These are phyloP conservation scores for Heteromeles arbutifolia DNA, from an alignment of 306 rosid genomes.

Conservation along the genomic window DNA sequence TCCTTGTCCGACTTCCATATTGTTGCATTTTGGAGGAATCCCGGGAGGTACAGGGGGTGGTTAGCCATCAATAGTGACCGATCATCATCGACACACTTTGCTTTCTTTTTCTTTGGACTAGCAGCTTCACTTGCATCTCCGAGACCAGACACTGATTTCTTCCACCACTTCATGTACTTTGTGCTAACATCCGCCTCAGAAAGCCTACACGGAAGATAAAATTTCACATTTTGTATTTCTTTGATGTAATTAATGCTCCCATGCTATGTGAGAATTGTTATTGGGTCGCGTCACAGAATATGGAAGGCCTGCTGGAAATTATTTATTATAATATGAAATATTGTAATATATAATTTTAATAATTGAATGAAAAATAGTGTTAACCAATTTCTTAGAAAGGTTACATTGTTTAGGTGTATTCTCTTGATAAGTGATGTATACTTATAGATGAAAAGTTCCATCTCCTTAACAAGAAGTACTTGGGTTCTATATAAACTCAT, in stretches of 20 bases:
- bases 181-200: too few species aligned
- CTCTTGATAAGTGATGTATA: too few species aligned
- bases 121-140: background rate
- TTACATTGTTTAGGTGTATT: too few species aligned
- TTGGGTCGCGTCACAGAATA: conserved; percentile 4
- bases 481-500: too few species aligned
- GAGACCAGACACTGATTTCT: background rate
- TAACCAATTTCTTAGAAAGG: too few species aligned
- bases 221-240: background rate
- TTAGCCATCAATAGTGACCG: background rate
- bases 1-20: background rate
- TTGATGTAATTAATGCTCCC: conserved; percentile 26
- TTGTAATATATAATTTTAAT: too few species aligned
- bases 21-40: too few species aligned
- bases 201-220: conserved; percentile 19
- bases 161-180: conserved; percentile 10
- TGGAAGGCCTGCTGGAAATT: too few species aligned
- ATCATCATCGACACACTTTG: background rate
- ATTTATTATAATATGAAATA: too few species aligned
- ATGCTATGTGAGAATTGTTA: conserved; percentile 11
- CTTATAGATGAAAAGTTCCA: too few species aligned
- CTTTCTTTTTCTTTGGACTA: background rate
- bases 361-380: too few species aligned
- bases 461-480: too few species aligned
- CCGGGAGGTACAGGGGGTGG: background rate